Evolutionary conservation across 2,329 filamentous ascomycete genomes (phyloP).

Genomic region (Alternaria viburni): DNA sequence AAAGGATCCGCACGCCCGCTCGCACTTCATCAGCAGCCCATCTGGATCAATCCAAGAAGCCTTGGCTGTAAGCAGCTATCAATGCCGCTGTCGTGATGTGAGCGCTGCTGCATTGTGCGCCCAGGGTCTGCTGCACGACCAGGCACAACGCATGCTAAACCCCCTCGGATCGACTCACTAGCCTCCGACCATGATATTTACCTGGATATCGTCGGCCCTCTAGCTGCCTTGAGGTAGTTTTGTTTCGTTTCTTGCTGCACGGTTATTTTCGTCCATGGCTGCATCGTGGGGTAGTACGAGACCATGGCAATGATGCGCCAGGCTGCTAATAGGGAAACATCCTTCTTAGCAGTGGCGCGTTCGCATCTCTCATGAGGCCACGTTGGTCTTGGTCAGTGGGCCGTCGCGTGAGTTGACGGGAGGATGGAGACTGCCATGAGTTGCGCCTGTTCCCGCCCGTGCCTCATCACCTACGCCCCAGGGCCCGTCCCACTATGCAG

Average conservation of each 20-base stretch:
- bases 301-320: slow-evolving; percentile 5
- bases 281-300: slow-evolving; percentile 21
- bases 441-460: not conserved
- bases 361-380: slow-evolving; percentile 16
- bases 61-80: slow-evolving; percentile 20
- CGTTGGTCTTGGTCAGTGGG: slow-evolving; percentile 19
- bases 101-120: slow-evolving; percentile 20
- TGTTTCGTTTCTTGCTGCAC: slow-evolving; percentile 32
- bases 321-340: not conserved
- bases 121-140: slow-evolving; percentile 17
- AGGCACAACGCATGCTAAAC: slow-evolving; percentile 29
- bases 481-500: slow-evolving; percentile 8
- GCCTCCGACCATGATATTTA: slow-evolving; percentile 19
- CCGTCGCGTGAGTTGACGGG: slow-evolving; percentile 10
- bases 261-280: slow-evolving; percentile 39
- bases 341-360: not conserved
- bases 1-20: slow-evolving; percentile 19
- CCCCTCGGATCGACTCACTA: slow-evolving; percentile 16
- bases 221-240: slow-evolving; percentile 24
- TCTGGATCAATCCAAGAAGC: slow-evolving; percentile 14
- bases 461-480: slow-evolving; percentile 4
- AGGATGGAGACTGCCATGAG: not conserved
- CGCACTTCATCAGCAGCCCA: slow-evolving; percentile 16
- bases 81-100: slow-evolving; percentile 21
- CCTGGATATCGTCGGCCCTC: slow-evolving; percentile 17